Base-by-base conservation (phyloP, 305 asterid genomes). In the Fraxinus dipetala region DNA sequence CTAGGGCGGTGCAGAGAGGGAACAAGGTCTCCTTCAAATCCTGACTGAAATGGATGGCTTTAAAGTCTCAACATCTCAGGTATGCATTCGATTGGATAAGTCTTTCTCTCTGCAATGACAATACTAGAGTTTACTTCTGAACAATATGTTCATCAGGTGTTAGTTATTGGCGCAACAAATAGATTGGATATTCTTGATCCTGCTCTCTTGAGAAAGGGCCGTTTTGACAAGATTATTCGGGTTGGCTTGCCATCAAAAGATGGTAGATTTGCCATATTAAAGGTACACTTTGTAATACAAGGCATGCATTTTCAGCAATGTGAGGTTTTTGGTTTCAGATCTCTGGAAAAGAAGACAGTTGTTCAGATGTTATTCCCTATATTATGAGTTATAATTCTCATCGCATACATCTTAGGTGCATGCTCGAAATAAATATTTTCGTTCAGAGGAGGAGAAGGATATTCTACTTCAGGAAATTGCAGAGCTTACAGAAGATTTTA, bases 1-100 rank as follows among this genome's bases (percentile, higher is more conserved):
- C 85, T 82, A 96, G 99, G 99, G 99, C 84, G 98, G 99, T 85
- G 98, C 98, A 43, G 99, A 96, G 87, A 93, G 99, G 92, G 99
- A 96, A 85, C 99, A 96, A 88, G 99, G 99, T 56, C 93, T 96
- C 76, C 98, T 96, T 83, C 99, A 96, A 86, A 96, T 96, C 83
- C 91, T 96, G 83, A 94, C 99, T 16, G 99, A 96, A 90, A 90
- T 96, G 98, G 98, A 94, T 88, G 99, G 99, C 74, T 94, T 96
- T 87, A 94, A 93, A 89, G 97, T 88, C 80, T 91, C 94, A 78
- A 96, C 98, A 35, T 91, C 98, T 83, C 98, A 94, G 97, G 98
- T 93, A 70, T 80, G 86, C 74, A 76, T 74, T 73, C 36, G 31
- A 77, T 82, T 80, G 75, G 43, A 80, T 80, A 36, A 72, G 75